Base-by-base conservation (phyloP, 768 basidiomycete genomes). In the Rhodosporidiobolus odoratus region DNA sequence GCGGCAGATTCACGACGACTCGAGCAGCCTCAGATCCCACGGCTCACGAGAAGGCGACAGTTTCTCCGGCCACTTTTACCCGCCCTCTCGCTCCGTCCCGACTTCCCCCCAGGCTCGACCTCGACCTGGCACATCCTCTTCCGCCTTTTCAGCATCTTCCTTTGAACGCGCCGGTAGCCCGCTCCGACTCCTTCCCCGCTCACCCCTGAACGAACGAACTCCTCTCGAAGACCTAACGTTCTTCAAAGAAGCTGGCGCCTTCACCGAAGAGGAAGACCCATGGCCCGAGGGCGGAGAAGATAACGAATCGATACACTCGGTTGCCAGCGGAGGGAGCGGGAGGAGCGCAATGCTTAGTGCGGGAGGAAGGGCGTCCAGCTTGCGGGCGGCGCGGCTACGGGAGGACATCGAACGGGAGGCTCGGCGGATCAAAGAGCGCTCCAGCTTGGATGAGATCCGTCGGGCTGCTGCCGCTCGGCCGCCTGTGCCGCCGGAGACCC, bases 181-280 rank as follows among this genome's bases (percentile, higher is more conserved):
- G 4, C 40, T 60, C 4, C 65, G 72, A 30, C 58, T 74, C 17
- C 57, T 69, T 7, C 68, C 72, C 0, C 72, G 72, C 3, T 66
- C 68, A 8, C 65, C 72, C 4, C 57, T 61, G 21, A 74, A 74
- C 53, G 62, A 74, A 30, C 48, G 65, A 17, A 53, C 61, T 0
- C 72, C 72, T 2, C 48, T 69, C 47, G 68, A 74, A 17, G 72
- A 74, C 21, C 62, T 74, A 15, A 30, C 65, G 17, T 74, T 69
- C 65, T 58, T 69, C 27, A 50, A 66, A 34, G 72, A 74, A 21
- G 63, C 43, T 6, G 65, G 61, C n/a, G 72, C 56, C 0, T 35
- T 65, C 43, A n/a, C n/a, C n/a, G 37, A 17, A 16, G 38, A 54
- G 3, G 53, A 57, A 15, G 25, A 57, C 12, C 37, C 23, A 27